Percentiles rank a stretch among this genome's conserved stretches.
phyloP scores from a whole-genome alignment of 257 asterid genomes.

The Oldenlandia corymbosa region DNA sequence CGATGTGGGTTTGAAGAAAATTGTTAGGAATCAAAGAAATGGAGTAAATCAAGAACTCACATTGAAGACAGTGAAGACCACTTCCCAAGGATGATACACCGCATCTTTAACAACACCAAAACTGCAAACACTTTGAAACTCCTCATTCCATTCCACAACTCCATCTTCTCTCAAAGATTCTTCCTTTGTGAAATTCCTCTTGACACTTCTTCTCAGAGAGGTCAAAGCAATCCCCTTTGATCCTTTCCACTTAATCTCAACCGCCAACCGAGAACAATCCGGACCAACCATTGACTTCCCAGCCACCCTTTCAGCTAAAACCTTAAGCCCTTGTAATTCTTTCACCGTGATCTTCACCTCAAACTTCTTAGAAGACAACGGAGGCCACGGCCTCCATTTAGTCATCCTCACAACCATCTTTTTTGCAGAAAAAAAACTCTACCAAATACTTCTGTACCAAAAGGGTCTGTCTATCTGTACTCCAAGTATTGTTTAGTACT shows the following conservation, averaged over 20 bases:
- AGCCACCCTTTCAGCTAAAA: slow-evolving; percentile 12
- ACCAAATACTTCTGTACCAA: neutral
- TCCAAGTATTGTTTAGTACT: neutral
- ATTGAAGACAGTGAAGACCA: slow-evolving; percentile 46
- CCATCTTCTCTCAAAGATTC: slow-evolving; percentile 24
- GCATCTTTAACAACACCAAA: slow-evolving; percentile 38
- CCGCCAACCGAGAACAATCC: slow-evolving; percentile 34
- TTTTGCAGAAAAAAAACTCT: neutral
- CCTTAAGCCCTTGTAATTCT: slow-evolving; percentile 27
- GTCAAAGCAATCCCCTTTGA: slow-evolving; percentile 41
- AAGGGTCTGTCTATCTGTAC: slow-evolving; percentile 3
- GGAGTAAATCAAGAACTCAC: slow-evolving; percentile 36
- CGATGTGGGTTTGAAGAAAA: neutral
- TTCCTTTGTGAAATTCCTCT: slow-evolving; percentile 57
- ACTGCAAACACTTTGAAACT: slow-evolving; percentile 44
- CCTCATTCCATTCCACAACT: slow-evolving; percentile 57
- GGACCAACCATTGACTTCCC: too few relatives aligned
- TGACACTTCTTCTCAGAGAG: slow-evolving; percentile 30
- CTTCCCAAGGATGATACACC: slow-evolving; percentile 60
- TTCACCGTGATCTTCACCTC: slow-evolving; percentile 45
- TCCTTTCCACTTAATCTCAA: slow-evolving; percentile 72
- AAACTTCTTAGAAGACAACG: slow-evolving; percentile 47
- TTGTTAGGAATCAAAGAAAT: neutral
- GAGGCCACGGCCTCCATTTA: slow-evolving; percentile 78
- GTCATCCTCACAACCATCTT: slow-evolving; percentile 69